Evolutionary conservation across 108 stramenopile genomes (phyloP), one percentile per base, ranked within the genome.

Genomic region (Ochromonas danica): DNA sequence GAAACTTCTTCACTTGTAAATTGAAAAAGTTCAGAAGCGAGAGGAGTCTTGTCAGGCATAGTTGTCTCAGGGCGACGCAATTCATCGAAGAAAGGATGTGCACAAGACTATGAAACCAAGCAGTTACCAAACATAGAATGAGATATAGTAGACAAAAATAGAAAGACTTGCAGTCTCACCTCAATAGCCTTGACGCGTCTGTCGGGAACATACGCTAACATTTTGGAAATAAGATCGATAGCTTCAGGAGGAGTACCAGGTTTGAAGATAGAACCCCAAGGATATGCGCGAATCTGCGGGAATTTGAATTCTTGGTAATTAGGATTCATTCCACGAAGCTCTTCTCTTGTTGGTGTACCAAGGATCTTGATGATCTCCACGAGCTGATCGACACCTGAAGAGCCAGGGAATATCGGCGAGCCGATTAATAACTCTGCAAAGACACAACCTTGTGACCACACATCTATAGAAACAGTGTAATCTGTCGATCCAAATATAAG

Each of bases 271-370:
- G 93, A 93, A 43, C 90, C 88, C 96, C 96, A 97, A 81, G 94
- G 94, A 80, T 94, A 94, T 30, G 95, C 94, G 87, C 95, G 92
- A 87, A 99, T 97, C 84, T 96, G 95, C 35, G 98, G 98, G 86
- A 99, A 99, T 85, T 97, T 97, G 88, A 97, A 97, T 81, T 97
- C 94, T 62, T 93, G 96, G 85, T 97, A 97, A 79, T 93, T 95
- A 27, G 93, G 91, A 67, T 99, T 99, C 96, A 99, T 97, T 74
- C 91, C 89, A 31, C 83, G 67, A 70, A 99, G 96, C 83, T 99
- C 95, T 79, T 97, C 95, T 70, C 94, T 85, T 31, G 96, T 96
- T 25, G 98, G 98, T 70, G 98, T 97, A 28, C 97, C 98, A 25
- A 99, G 88, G 0, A 97, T 75, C 89, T 97, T 97, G 88, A 97